phyloP scores from a whole-genome alignment of 2,329 filamentous ascomycete genomes.

The Colletotrichum theobromicola region DNA sequence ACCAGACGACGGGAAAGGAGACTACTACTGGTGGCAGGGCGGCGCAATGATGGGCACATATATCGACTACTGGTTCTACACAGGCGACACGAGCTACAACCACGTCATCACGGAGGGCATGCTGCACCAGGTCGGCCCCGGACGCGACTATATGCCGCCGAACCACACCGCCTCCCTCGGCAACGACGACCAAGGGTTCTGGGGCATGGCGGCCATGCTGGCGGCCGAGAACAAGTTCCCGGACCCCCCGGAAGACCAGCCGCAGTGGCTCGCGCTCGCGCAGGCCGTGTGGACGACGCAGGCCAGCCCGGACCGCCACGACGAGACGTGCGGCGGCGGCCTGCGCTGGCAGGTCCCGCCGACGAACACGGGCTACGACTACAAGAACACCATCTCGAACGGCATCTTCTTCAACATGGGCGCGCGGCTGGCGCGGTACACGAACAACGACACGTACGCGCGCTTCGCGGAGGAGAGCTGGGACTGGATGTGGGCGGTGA shows the following conservation, averaged over 20 bases:
- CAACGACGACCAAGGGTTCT: slow-evolving; percentile 72
- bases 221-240: slow-evolving; percentile 64
- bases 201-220: slow-evolving; percentile 68
- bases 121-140: slow-evolving; percentile 56
- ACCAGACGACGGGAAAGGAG: slow-evolving; percentile 36
- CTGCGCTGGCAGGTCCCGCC: slow-evolving; percentile 80
- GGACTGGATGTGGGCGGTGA: slow-evolving; percentile 60
- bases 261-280: slow-evolving; percentile 62
- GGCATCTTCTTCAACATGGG: slow-evolving; percentile 69
- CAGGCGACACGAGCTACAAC: slow-evolving; percentile 65
- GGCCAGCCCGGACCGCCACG: slow-evolving; percentile 63
- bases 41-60: slow-evolving; percentile 66
- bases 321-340: slow-evolving; percentile 57
- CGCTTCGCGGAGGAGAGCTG: slow-evolving; percentile 68
- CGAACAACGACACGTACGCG: slow-evolving; percentile 67
- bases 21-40: slow-evolving; percentile 73
- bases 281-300: slow-evolving; percentile 68
- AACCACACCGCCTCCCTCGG: slow-evolving; percentile 59
- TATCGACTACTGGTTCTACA: slow-evolving; percentile 69
- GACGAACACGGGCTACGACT: slow-evolving; percentile 77
- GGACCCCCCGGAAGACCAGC: slow-evolving; percentile 52
- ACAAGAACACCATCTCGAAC: slow-evolving; percentile 72
- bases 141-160: slow-evolving; percentile 60
- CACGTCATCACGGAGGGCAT: slow-evolving; percentile 55
- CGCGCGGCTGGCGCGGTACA: slow-evolving; percentile 76